phyloP scores from a whole-genome alignment of 2,329 filamentous ascomycete genomes.

The Pestalotiopsis fici region DNA sequence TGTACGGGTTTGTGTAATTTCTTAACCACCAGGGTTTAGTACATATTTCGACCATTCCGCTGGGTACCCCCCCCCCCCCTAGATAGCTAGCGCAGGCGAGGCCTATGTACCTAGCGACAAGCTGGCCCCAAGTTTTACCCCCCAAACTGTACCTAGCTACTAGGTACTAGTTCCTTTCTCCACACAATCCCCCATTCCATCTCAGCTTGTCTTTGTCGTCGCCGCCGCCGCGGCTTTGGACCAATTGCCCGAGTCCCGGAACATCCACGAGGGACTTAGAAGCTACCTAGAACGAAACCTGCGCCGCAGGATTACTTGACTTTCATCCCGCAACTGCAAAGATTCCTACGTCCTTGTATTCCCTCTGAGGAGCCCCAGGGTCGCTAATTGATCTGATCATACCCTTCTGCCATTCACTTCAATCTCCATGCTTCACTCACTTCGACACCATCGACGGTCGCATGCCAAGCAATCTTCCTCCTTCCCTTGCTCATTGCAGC shows the following conservation, averaged over 20 bases:
- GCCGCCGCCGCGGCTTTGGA: slow-evolving; percentile 5
- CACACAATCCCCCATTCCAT: neutral
- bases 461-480: neutral
- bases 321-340: neutral
- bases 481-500: neutral
- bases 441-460: neutral
- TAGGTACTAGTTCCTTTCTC: neutral
- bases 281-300: neutral
- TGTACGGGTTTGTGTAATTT: neutral
- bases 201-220: neutral
- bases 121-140: slow-evolving; percentile 1
- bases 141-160: neutral
- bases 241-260: slow-evolving; percentile 5
- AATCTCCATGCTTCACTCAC: neutral
- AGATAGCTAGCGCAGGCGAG: neutral
- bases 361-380: neutral
- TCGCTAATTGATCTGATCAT: neutral
- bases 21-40: neutral
- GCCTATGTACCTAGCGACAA: neutral
- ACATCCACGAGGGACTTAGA: slow-evolving; percentile 6
- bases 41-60: neutral
- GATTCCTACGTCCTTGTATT: neutral
- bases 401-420: too few species aligned
- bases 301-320: slow-evolving; percentile 2
- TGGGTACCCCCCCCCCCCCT: neutral